Conservation (phyloP, 1,284 basidiomycete species). For the Pulveroboletus ridleyi region DNA sequence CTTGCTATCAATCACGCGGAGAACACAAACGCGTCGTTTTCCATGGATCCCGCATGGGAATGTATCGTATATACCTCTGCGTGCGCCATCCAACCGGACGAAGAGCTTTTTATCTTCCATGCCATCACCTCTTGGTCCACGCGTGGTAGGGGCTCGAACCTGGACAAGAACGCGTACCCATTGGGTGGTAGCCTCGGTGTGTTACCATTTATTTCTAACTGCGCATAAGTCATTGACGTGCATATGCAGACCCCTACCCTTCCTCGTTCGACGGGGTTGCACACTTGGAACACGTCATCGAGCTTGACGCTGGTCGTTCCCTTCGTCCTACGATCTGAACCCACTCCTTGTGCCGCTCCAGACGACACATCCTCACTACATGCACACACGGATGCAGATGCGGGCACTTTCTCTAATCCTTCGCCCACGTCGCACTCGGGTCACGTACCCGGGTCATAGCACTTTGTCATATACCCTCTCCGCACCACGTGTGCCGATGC, state of each 20-base stretch:
- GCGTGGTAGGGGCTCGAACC: slow-evolving; percentile 29
- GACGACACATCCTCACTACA: slow-evolving; percentile 3
- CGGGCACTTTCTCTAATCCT: slow-evolving; percentile 21
- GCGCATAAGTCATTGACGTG: no score
- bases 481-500: slow-evolving; percentile 15
- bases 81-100: slow-evolving; percentile 57
- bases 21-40: slow-evolving; percentile 72
- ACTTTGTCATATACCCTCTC: slow-evolving; percentile 24
- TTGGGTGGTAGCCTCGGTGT: no score
- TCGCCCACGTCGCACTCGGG: not conserved
- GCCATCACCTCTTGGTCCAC: slow-evolving; percentile 69
- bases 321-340: slow-evolving; percentile 48
- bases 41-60: slow-evolving; percentile 56
- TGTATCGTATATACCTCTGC: slow-evolving; percentile 74
- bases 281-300: no score
- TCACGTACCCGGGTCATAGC: not conserved
- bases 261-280: no score
- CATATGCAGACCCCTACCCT: no score
- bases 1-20: slow-evolving; percentile 81
- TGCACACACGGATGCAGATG: not conserved
- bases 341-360: slow-evolving; percentile 13
- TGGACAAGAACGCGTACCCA: slow-evolving; percentile 29
- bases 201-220: no score
- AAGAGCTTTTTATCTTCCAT: slow-evolving; percentile 86
- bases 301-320: no score